These are phyloP conservation scores for Malus orientalis DNA, from an alignment of 306 rosid genomes.

Conservation along the genomic window DNA sequence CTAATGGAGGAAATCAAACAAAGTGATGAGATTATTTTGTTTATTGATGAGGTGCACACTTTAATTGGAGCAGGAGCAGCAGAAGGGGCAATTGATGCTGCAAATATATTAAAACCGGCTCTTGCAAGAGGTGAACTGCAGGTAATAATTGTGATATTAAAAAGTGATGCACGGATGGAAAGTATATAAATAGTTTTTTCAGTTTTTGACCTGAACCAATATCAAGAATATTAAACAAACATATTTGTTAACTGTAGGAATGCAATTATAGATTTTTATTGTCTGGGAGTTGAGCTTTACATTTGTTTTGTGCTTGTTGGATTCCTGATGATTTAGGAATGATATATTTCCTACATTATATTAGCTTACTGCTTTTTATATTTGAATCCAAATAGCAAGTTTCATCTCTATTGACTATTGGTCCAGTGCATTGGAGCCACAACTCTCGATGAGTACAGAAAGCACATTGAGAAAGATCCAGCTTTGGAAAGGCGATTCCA, in stretches of 20 bases:
- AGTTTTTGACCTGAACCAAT: not conserved
- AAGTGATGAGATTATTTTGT: conserved; percentile 89
- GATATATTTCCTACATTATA: not conserved
- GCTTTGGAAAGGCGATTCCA: conserved; percentile 93
- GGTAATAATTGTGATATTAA: conserved; percentile 33
- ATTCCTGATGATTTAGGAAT: not conserved
- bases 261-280: not conserved
- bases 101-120: conserved; percentile 90
- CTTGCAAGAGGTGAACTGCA: conserved; percentile 97
- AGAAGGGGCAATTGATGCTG: conserved; percentile 96
- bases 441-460: conserved; percentile 89
- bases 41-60: conserved; percentile 93
- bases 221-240: not conserved
- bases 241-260: not conserved
- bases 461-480: conserved; percentile 93
- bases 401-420: conserved; percentile 19
- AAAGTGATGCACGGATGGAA: not conserved
- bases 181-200: not conserved
- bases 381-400: not conserved
- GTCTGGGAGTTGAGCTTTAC: not conserved
- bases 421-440: conserved; percentile 97
- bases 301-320: not conserved
- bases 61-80: conserved; percentile 98
- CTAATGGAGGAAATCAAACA: conserved; percentile 97
- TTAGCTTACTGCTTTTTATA: not conserved